Percentiles rank a stretch among this genome's conserved stretches.
phyloP scores from a whole-genome alignment of 306 rosid species.

The peach (Prunus persica) region DNA sequence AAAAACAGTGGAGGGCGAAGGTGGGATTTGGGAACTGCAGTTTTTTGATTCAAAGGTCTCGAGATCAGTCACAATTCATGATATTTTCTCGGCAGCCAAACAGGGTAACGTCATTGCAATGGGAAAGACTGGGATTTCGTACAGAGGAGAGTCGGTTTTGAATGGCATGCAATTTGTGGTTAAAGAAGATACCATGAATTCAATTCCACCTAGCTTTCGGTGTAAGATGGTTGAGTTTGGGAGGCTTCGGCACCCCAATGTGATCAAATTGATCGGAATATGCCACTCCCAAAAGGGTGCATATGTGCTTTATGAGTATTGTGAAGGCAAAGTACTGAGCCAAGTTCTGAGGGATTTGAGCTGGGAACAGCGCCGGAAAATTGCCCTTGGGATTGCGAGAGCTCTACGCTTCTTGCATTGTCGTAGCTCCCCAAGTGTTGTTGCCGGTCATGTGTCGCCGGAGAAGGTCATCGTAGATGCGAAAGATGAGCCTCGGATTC shows the following conservation, averaged over 20 bases:
- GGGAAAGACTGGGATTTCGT: constrained; percentile 42
- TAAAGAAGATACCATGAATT: constrained; percentile 36
- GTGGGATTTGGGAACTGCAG: constrained; percentile 66
- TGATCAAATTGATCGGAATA: constrained; percentile 48
- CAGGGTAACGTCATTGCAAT: constrained; percentile 45
- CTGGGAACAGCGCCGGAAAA: constrained; percentile 63
- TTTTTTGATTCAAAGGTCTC: constrained; percentile 46
- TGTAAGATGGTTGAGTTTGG: constrained; percentile 44
- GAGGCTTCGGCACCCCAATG: constrained; percentile 51
- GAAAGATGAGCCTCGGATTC: constrained; percentile 53
- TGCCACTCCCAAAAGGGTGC: constrained; percentile 58
- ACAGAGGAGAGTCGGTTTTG: constrained; percentile 42
- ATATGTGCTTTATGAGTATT: constrained; percentile 49
- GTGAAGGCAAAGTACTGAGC: constrained; percentile 40
- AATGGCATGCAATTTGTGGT: constrained; percentile 48
- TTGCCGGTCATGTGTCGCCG: constrained; percentile 50
- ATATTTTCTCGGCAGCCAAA: constrained; percentile 42
- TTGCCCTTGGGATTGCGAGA: constrained; percentile 54
- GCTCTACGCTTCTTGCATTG: constrained; percentile 60
- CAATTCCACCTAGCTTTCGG: constrained; percentile 46
- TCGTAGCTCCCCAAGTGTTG: constrained; percentile 31
- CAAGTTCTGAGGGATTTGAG: constrained; percentile 40
- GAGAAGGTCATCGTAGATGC: constrained; percentile 45
- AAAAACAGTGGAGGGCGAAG: constrained; percentile 50
- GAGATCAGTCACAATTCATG: constrained; percentile 37